phyloP scores from a whole-genome alignment of 225 moss, liverwort and hornwort genomes.

The Physcomitrium patens region DNA sequence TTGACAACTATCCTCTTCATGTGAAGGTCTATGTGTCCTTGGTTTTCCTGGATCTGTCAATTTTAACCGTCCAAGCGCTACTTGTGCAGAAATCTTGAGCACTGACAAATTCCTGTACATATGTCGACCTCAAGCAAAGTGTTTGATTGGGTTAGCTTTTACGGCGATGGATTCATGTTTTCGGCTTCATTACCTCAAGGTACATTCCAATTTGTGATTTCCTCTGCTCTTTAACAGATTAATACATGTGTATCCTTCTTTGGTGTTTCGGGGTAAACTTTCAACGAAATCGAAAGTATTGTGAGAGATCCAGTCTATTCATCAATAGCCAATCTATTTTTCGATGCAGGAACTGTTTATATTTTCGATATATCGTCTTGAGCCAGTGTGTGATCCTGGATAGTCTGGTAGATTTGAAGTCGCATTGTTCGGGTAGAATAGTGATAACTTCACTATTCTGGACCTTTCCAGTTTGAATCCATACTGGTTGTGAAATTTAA shows the following conservation, averaged over 20 bases:
- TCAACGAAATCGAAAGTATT: neutral
- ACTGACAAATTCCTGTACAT: slow-evolving; percentile 10
- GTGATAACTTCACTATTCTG: slow-evolving; percentile 32
- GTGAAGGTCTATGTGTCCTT: neutral
- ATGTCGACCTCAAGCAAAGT: slow-evolving; percentile 25
- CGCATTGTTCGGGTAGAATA: neutral
- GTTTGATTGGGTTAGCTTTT: slow-evolving; percentile 30
- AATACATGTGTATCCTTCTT: neutral
- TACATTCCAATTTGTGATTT: slow-evolving; percentile 7
- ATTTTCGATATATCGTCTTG: slow-evolving; percentile 5
- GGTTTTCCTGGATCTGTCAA: neutral
- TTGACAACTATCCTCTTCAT: neutral
- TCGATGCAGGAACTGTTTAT: slow-evolving; percentile 33
- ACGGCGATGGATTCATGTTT: slow-evolving; percentile 26
- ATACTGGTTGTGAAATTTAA: neutral
- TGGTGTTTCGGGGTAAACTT: neutral
- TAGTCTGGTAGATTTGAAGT: slow-evolving; percentile 21
- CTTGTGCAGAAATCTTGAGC: slow-evolving; percentile 29
- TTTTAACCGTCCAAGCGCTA: slow-evolving; percentile 18
- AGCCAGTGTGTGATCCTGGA: slow-evolving; percentile 20
- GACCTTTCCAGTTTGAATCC: neutral
- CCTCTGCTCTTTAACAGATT: neutral
- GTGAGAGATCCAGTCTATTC: too few relatives aligned
- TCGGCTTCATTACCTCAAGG: slow-evolving; percentile 27
- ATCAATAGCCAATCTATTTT: slow-evolving; percentile 14